Evolutionary conservation across 768 basidiomycete genomes (phyloP).

Genomic region (Boletus sensibilis): DNA sequence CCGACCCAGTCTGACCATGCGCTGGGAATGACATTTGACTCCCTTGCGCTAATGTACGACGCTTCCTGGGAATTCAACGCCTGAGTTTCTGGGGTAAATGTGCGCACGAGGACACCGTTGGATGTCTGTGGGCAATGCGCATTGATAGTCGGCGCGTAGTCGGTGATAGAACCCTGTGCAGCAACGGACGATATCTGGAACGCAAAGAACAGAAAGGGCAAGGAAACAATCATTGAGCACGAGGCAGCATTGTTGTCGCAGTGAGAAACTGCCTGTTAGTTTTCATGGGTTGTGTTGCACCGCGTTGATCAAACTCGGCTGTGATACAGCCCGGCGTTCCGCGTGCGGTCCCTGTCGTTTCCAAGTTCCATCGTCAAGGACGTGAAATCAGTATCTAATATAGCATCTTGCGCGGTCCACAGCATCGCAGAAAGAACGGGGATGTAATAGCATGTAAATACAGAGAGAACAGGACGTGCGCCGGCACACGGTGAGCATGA

Average conservation of each 20-base stretch:
- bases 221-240: constrained; percentile 5
- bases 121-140: constrained; percentile 53
- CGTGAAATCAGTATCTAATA: too few species aligned
- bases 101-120: constrained; percentile 43
- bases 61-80: constrained; percentile 48
- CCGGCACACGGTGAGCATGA: neutral
- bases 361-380: neutral
- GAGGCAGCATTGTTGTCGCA: constrained; percentile 7
- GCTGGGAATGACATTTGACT: constrained; percentile 38
- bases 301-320: constrained; percentile 16
- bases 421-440: neutral
- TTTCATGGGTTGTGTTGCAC: constrained; percentile 4
- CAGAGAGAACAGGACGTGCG: too few species aligned
- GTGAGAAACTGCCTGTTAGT: neutral
- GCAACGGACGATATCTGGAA: neutral
- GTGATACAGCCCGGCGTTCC: neutral
- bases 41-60: constrained; percentile 46
- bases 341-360: neutral
- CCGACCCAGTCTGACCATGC: constrained; percentile 64
- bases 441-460: neutral
- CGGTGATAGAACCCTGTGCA: constrained; percentile 31
- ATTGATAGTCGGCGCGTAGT: constrained; percentile 53
- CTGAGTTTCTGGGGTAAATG: constrained; percentile 51
- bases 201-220: neutral
- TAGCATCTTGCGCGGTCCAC: too few species aligned